phyloP scores from a whole-genome alignment of 192 early-diverging fungal genomes.

The Rhizoclosmatium globosum region DNA sequence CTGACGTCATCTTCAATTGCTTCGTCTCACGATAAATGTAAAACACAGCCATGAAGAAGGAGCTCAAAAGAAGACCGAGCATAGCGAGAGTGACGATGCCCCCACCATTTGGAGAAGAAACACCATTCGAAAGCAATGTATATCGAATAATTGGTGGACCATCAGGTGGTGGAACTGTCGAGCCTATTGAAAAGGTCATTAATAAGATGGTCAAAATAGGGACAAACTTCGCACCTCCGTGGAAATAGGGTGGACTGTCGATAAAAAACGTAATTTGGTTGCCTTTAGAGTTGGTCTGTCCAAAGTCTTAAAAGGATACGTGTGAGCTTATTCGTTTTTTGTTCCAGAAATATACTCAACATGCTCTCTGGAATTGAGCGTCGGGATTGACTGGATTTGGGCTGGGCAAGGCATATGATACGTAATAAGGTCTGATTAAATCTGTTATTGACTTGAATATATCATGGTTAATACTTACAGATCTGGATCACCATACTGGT shows the following conservation, averaged over 20 bases:
- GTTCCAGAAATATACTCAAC: not conserved
- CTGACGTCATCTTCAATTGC: not conserved
- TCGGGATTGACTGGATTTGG: too few species aligned
- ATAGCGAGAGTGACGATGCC: not conserved
- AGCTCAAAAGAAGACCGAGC: not conserved
- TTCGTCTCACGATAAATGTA: not conserved
- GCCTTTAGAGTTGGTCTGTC: not conserved
- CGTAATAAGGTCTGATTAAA: not conserved
- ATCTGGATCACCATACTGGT: not conserved
- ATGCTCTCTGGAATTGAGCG: too few species aligned
- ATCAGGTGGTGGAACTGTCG: not conserved
- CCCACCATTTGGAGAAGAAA: not conserved
- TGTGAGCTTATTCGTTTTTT: not conserved
- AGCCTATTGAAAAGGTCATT: not conserved
- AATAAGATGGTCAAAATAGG: too few species aligned
- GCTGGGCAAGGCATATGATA: not conserved
- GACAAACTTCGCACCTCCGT: not conserved
- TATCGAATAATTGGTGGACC: not conserved
- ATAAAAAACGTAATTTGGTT: not conserved
- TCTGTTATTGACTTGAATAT: not conserved
- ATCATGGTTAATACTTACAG: not conserved
- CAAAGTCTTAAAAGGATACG: not conserved
- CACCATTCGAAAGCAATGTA: too few species aligned
- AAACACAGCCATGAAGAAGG: not conserved
- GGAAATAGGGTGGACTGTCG: not conserved